Percentiles rank a stretch among this genome's conserved stretches.
Evolutionary conservation across 805 yeast genomes (phyloP).

Genomic region (Starmera caribaea): DNA sequence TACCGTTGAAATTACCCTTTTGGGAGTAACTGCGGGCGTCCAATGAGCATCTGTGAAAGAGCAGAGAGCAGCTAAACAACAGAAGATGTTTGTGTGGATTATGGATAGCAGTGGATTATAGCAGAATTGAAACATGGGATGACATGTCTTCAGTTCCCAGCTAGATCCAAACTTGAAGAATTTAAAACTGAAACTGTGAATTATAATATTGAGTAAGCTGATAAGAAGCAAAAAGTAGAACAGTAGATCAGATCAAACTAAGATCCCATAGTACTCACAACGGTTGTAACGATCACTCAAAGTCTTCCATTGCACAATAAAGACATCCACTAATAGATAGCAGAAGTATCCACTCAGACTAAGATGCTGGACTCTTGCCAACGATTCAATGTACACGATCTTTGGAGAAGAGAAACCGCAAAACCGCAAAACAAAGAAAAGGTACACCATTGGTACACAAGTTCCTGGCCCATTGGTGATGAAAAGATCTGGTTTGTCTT

Average conservation of each 20-base stretch:
- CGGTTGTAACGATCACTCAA: slow-evolving; percentile 41
- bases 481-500: slow-evolving; percentile 30
- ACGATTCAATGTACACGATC: slow-evolving; percentile 74
- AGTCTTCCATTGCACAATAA: slow-evolving; percentile 84
- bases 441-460: slow-evolving; percentile 56
- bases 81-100: no score
- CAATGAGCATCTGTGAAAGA: no score
- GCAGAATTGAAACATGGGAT: no score
- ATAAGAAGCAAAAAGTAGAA: no score
- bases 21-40: no score
- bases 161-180: no score
- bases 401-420: slow-evolving; percentile 38
- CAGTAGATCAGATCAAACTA: slow-evolving; percentile 35
- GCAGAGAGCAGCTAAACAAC: no score
- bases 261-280: slow-evolving; percentile 69
- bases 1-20: no score
- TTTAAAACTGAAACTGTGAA: no score
- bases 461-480: slow-evolving; percentile 80
- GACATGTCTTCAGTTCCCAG: no score
- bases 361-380: slow-evolving; percentile 69
- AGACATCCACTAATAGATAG: slow-evolving; percentile 62
- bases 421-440: slow-evolving; percentile 40
- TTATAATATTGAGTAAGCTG: no score
- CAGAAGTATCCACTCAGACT: slow-evolving; percentile 72
- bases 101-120: no score